These are phyloP conservation scores for Polytrichum commune DNA, from an alignment of 225 moss, liverwort and hornwort genomes.

Conservation along the genomic window DNA sequence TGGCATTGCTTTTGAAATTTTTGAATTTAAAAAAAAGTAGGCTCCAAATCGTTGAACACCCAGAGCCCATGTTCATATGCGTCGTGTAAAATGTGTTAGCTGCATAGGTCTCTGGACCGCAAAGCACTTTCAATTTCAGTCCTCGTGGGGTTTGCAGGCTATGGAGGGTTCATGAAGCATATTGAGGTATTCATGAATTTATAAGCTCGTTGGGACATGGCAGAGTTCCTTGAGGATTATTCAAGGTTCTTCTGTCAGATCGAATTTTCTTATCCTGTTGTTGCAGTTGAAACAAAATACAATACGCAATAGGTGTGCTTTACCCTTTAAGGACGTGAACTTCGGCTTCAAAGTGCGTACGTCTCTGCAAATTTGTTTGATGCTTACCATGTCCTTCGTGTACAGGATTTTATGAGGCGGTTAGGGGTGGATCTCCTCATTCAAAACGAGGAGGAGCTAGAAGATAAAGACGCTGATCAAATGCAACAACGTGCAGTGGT, in stretches of 20 bases:
- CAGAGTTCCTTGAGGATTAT: background rate
- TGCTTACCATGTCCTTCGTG: background rate
- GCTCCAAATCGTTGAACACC: too few species aligned
- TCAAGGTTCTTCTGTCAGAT: background rate
- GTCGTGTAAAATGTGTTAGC: too few species aligned
- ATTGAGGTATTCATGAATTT: too few species aligned
- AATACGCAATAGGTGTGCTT: too few species aligned
- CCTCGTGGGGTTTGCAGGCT: too few species aligned
- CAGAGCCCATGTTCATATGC: too few species aligned
- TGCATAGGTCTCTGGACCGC: too few species aligned
- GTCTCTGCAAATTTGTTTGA: constrained; percentile 1
- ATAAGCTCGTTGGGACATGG: too few species aligned
- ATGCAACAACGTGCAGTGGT: constrained; percentile 97
- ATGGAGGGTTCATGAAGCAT: too few species aligned
- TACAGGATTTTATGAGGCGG: constrained; percentile 89
- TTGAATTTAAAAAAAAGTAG: too few species aligned
- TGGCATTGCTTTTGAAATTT: background rate
- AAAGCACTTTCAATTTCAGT: too few species aligned
- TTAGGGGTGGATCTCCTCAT: constrained; percentile 91
- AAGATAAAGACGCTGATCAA: constrained; percentile 49
- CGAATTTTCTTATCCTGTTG: background rate
- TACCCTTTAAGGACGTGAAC: too few species aligned
- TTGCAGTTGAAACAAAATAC: background rate
- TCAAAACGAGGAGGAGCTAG: constrained; percentile 50
- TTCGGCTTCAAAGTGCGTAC: background rate